Evolutionary conservation across 2,329 filamentous ascomycete genomes (phyloP), one percentile per base, ranked within the genome.

Genomic region (Botrytis byssoidea): DNA sequence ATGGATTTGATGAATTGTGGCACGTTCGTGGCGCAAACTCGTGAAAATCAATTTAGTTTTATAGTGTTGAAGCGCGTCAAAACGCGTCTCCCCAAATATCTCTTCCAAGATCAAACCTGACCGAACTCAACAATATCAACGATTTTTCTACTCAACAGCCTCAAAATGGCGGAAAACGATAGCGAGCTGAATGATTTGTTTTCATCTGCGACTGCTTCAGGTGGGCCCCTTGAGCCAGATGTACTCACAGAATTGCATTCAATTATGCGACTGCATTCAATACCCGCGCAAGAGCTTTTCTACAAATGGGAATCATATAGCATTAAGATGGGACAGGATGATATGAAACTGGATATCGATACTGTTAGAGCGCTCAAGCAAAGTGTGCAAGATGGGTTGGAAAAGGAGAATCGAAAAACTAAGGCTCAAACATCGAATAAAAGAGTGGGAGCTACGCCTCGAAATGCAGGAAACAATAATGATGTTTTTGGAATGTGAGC

Each of bases 291-390:
- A 82, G 96, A 98, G 81, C 86, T 98, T 40, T 98, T 94, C 83
- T 98, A 94, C 89, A 98, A 98, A 87, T 99, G 96, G 96, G 96
- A 99, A 83, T 95, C 94, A 0, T 98, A 98, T 86, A 95, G 93
- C 83, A 92, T 99, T 81, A 97, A 95, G 83, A 94, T 98, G 91
- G 93, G 95, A 37, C 85, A 89, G 66, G 93, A 97, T 73, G 92
- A 94, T 73, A 90, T 91, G 75, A 90, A 87, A 74, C 84, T 93
- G 75, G 89, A 92, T 66, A 86, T 97, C 60, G 88, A 92, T 55
- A 91, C 88, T 0, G 88, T 93, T 64, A 88, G 92, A 61, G 89
- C 90, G 72, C 92, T 99, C 81, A 97, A 97, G 82, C 92, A 94
- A 80, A 91, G 93, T 79, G 87, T 98, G 12, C 94, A 95, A 80